These are phyloP conservation scores for Sinapis alba DNA, from an alignment of 441 rosid genomes.

Conservation along the genomic window DNA sequence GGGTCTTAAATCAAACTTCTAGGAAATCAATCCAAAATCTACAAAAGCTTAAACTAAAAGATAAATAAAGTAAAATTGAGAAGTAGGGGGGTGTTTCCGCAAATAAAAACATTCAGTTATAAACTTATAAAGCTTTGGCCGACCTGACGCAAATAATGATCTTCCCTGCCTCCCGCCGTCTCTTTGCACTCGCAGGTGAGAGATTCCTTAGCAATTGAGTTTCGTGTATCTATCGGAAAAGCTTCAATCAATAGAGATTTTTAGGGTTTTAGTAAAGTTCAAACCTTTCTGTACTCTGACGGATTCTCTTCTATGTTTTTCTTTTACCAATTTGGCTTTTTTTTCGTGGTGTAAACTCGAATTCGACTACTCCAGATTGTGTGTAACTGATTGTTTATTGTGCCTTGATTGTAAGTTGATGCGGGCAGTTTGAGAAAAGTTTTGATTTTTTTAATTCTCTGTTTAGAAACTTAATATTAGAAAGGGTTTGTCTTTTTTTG, in stretches of 20 bases:
- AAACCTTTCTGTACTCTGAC: neutral
- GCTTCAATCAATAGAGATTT: neutral
- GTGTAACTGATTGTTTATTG: neutral
- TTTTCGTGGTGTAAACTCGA: neutral
- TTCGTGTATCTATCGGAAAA: neutral
- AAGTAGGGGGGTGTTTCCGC: too few relatives aligned
- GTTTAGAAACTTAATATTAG: too few relatives aligned
- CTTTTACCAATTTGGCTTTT: neutral
- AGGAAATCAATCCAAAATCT: too few relatives aligned
- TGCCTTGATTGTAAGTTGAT: neutral
- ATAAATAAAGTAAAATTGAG: too few relatives aligned
- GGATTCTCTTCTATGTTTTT: neutral
- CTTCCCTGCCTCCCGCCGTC: too few relatives aligned
- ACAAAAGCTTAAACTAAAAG: too few relatives aligned
- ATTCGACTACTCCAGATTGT: neutral
- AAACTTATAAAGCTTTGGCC: too few relatives aligned
- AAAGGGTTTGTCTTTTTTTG: too few relatives aligned
- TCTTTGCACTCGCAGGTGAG: neutral
- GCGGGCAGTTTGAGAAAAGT: neutral
- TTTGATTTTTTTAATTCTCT: neutral
- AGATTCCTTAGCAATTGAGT: neutral
- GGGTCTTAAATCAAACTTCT: too few relatives aligned
- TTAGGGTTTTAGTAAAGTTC: neutral
- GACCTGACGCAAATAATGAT: too few relatives aligned
- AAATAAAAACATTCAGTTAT: too few relatives aligned